Conservation (phyloP, 306 rosid genomes). For the Vigna unguiculata region DNA sequence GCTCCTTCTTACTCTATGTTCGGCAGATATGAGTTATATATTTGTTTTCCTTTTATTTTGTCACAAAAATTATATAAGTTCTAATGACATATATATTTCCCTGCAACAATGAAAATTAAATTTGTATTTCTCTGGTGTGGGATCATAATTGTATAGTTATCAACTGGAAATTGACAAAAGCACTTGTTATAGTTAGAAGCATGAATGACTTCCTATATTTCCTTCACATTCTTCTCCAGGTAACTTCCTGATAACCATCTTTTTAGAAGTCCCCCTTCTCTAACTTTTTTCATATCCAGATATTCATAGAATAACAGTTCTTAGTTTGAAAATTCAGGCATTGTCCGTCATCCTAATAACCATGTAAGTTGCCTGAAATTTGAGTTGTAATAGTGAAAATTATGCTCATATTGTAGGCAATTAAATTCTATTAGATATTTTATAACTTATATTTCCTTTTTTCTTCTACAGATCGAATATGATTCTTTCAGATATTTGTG, state of each 20-base stretch:
- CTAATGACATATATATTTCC: neutral
- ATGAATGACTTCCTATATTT: slow-evolving; percentile 70
- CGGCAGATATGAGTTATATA: slow-evolving; percentile 41
- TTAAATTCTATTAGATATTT: no score
- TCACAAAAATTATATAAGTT: neutral
- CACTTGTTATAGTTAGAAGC: slow-evolving; percentile 73
- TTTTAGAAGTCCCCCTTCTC: neutral
- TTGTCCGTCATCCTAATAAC: no score
- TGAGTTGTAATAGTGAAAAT: no score
- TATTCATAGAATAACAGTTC: neutral
- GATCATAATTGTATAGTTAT: slow-evolving; percentile 55
- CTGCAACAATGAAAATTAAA: neutral
- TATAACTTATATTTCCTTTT: no score
- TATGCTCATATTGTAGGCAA: no score
- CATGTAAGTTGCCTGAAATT: no score
- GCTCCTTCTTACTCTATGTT: slow-evolving; percentile 65
- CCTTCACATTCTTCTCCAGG: slow-evolving; percentile 85
- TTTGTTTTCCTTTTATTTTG: slow-evolving; percentile 29
- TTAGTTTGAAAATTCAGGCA: neutral
- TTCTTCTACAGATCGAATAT: no score
- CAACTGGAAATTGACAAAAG: slow-evolving; percentile 48
- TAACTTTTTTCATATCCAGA: neutral
- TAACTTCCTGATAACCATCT: slow-evolving; percentile 38
- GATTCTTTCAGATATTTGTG: no score
- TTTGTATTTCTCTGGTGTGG: slow-evolving; percentile 48